These are phyloP conservation scores for Linum lewisii DNA, from an alignment of 345 rosid species.

Conservation along the genomic window DNA sequence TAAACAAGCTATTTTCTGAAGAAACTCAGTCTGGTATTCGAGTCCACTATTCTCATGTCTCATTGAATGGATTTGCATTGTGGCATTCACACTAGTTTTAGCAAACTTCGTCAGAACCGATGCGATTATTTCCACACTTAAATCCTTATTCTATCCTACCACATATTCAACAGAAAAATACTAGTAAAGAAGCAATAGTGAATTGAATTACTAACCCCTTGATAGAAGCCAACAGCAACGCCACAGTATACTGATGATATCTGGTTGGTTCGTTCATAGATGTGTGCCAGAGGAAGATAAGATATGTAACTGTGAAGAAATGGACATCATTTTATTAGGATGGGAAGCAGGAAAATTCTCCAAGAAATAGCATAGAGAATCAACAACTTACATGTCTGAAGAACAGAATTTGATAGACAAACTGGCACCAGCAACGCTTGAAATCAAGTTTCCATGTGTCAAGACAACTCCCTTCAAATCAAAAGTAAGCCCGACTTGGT, in stretches of 20 bases:
- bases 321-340: not conserved
- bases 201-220: constrained; percentile 11
- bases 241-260: not conserved
- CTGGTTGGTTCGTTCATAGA: constrained; percentile 19
- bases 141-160: no score
- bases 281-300: constrained; percentile 27
- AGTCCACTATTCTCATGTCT: no score
- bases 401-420: constrained; percentile 11
- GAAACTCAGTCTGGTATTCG: no score
- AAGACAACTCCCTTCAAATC: constrained; percentile 23
- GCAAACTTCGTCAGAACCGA: no score
- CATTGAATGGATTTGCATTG: not conserved
- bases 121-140: no score
- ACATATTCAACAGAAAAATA: not conserved
- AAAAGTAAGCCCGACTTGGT: not conserved
- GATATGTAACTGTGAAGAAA: constrained; percentile 18
- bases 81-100: not conserved
- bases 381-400: constrained; percentile 19
- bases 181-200: not conserved
- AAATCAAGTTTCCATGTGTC: constrained; percentile 20
- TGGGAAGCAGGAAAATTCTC: not conserved
- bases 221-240: constrained; percentile 9
- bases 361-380: not conserved
- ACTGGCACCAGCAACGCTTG: constrained; percentile 15
- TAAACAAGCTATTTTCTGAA: no score